Evolutionary conservation across 331 rosid genomes (phyloP), one percentile per base, ranked within the genome.

Genomic region (Quercus lobata): DNA sequence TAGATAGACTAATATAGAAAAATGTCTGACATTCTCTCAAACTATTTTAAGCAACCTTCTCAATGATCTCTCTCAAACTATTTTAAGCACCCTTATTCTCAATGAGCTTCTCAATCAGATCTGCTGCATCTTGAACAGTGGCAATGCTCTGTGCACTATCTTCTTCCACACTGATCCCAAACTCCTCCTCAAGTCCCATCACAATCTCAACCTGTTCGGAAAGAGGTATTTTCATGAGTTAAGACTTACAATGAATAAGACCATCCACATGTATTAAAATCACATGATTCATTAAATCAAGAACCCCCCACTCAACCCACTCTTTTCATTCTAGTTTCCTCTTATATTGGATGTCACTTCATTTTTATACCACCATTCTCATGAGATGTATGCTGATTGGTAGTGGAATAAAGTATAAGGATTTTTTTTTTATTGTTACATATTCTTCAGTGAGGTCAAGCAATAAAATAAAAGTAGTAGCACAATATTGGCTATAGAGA

Each of bases 161-260:
- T 85, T 94, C 98, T 84, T 92, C 98, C 82, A 93, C 98, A 8
- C 88, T 90, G 71, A 93, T 93, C 1, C 95, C 97, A 68, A 93
- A 93, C 14, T 77, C 90, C 84, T 93, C 98, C 77, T 93, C 97
- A 65, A 93, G 97, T 76, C 96, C 96, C 98, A 92, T 92, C 86
- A 94, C 98, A 82, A 94, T 94, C 89, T 94, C 97, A 80, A 94
- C 97, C 98, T 94, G 74, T 72, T 75, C 19, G 29, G 46, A 57
- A 34, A 21, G 22, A 32, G 14, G 11, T 16, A 19, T 19, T 7
- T 24, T 54, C 14, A 73, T 53, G 32, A 37, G 24, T 12, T 25
- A 24, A 1, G 5, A 22, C 25, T 6, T 9, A 60, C 32, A 60
- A 41, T 9, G 49, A 41, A 41, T 41, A 41, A 41, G 49, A 41